A percentile compares a stretch with the other conserved stretches of the same genome.
Evolutionary conservation across 129 eudicot genomes (phyloP).

Genomic region (Scalesia atractyloides): DNA sequence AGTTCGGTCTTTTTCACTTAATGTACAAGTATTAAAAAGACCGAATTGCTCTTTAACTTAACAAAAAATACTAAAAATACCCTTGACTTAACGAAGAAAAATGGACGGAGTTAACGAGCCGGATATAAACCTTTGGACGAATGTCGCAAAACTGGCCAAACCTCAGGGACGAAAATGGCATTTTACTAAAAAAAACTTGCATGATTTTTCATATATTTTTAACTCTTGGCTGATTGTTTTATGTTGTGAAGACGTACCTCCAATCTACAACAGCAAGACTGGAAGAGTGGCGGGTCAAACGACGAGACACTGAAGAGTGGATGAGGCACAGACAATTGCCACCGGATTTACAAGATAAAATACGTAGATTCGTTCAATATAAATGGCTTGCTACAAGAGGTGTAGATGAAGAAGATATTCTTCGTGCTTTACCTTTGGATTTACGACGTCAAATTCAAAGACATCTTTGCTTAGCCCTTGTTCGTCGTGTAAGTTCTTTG

Average conservation of each 20-base stretch:
- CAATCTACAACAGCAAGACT: slow-evolving; percentile 68
- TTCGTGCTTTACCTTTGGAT: slow-evolving; percentile 57
- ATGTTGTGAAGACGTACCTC: slow-evolving; percentile 51
- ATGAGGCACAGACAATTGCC: slow-evolving; percentile 75
- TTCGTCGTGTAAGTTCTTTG: slow-evolving; percentile 59
- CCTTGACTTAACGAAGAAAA: too few species aligned
- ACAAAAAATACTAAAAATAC: too few species aligned
- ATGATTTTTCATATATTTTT: neutral
- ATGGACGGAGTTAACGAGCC: too few species aligned
- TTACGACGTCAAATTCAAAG: slow-evolving; percentile 61
- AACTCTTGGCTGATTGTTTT: slow-evolving; percentile 2
- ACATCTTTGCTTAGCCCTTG: slow-evolving; percentile 72
- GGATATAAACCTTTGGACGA: too few species aligned
- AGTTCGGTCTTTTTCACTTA: too few species aligned
- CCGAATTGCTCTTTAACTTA: too few species aligned
- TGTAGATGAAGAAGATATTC: slow-evolving; percentile 63
- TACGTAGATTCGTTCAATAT: slow-evolving; percentile 66
- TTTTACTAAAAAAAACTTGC: neutral
- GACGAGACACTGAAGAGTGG: slow-evolving; percentile 78
- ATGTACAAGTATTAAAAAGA: too few species aligned
- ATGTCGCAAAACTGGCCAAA: too few species aligned
- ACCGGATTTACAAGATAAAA: slow-evolving; percentile 60
- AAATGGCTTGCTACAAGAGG: slow-evolving; percentile 83
- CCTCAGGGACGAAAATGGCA: neutral
- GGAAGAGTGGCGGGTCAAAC: slow-evolving; percentile 67